These are phyloP conservation scores for Ganoderma sinense DNA, from an alignment of 1,284 basidiomycete genomes.

Conservation along the genomic window DNA sequence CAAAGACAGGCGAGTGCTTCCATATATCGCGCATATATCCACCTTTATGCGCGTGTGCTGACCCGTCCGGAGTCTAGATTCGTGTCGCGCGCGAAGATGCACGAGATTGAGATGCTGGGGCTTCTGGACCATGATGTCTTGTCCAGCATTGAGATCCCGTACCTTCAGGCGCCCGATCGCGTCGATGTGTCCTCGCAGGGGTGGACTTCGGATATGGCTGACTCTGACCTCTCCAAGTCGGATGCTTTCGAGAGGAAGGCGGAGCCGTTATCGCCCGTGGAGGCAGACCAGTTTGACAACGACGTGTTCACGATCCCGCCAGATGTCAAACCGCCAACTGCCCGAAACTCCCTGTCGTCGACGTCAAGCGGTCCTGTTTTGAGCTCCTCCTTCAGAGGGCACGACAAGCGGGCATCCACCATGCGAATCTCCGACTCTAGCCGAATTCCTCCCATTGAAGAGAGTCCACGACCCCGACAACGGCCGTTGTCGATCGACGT, in stretches of 20 bases:
- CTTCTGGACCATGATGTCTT: constrained; percentile 89
- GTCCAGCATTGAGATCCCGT: constrained; percentile 85
- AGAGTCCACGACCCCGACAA: constrained; percentile 62
- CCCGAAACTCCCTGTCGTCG: constrained; percentile 50
- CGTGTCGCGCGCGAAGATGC: constrained; percentile 91
- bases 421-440: constrained; percentile 48
- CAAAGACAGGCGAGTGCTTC: constrained; percentile 68
- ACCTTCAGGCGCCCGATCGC: constrained; percentile 51
- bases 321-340: constrained; percentile 44
- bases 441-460: constrained; percentile 70
- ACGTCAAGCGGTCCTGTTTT: constrained; percentile 43
- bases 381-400: constrained; percentile 44
- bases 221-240: constrained; percentile 24
- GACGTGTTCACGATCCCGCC: constrained; percentile 65
- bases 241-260: constrained; percentile 16
- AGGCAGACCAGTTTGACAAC: constrained; percentile 76
- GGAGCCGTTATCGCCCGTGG: constrained; percentile 48
- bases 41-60: neutral
- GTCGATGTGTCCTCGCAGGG: constrained; percentile 18
- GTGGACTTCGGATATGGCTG: constrained; percentile 26
- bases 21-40: neutral
- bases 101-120: constrained; percentile 93
- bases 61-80: constrained; percentile 59
- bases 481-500: constrained; percentile 58
- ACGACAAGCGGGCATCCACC: constrained; percentile 49